A percentile compares a stretch with the other conserved stretches of the same genome.
phyloP scores from a whole-genome alignment of 768 basidiomycete species.

The Amanita muscaria region DNA sequence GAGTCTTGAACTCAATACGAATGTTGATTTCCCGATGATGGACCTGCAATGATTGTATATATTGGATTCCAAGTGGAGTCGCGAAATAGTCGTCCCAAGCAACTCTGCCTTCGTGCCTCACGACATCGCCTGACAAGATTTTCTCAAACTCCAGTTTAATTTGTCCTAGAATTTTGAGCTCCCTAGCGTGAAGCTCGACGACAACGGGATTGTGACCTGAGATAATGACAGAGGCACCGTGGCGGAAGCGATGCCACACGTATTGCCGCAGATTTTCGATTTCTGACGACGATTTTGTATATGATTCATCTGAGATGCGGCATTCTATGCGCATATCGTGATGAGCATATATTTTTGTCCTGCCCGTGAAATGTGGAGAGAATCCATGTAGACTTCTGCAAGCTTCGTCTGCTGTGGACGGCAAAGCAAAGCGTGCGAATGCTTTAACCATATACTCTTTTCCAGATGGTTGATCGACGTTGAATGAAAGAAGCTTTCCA shows the following conservation, averaged over 20 bases:
- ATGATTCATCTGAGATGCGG: conserved; percentile 28
- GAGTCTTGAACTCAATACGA: conserved; percentile 29
- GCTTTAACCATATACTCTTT: conserved; percentile 38
- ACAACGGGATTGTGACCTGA: conserved; percentile 18
- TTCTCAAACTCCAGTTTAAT: conserved; percentile 56
- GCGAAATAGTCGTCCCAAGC: conserved; percentile 64
- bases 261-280: conserved; percentile 35
- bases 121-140: conserved; percentile 51
- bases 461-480: conserved; percentile 43
- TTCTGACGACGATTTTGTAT: conserved; percentile 32
- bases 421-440: conserved; percentile 47
- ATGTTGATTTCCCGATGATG: conserved; percentile 34
- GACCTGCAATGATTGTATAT: conserved; percentile 35
- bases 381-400: conserved; percentile 38
- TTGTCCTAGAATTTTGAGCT: conserved; percentile 38
- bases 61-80: conserved; percentile 30
- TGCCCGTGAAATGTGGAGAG: conserved; percentile 36
- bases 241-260: conserved; percentile 22
- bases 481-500: conserved; percentile 30
- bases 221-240: conserved; percentile 17
- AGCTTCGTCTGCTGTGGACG: conserved; percentile 43
- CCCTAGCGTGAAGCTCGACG: conserved; percentile 44
- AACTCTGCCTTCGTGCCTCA: conserved; percentile 40
- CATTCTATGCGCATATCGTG: conserved; percentile 49
- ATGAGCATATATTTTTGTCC: conserved; percentile 37